Conservation (phyloP, 306 rosid genomes). For the Pyrus bretschneideri region DNA sequence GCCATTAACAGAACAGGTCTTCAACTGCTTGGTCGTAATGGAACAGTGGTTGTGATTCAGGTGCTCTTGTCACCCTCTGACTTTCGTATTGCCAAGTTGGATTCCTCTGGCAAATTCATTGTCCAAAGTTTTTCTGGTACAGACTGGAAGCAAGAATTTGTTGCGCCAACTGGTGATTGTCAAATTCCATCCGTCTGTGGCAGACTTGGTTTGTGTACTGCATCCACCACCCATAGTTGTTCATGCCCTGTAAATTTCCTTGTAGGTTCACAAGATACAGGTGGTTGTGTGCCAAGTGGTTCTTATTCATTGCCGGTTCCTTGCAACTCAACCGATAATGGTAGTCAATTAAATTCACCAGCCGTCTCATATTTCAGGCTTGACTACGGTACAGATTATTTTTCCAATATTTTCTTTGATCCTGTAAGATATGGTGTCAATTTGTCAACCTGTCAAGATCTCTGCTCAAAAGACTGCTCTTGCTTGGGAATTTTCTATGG, state of each 20-base stretch:
- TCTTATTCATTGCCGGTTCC: constrained; percentile 47
- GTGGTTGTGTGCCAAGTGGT: constrained; percentile 56
- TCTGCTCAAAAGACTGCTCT: constrained; percentile 66
- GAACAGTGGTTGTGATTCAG: constrained; percentile 36
- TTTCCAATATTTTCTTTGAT: constrained; percentile 37
- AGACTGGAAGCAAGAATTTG: constrained; percentile 46
- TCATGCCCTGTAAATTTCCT: constrained; percentile 67
- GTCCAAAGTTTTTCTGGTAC: constrained; percentile 50
- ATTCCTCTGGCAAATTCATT: constrained; percentile 41
- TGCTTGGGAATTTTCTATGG: constrained; percentile 66
- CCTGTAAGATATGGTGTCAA: constrained; percentile 37
- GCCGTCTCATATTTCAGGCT: constrained; percentile 44
- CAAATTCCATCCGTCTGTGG: constrained; percentile 66
- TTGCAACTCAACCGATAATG: constrained; percentile 34
- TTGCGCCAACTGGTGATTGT: constrained; percentile 54
- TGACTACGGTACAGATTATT: constrained; percentile 52
- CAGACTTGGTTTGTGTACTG: constrained; percentile 51
- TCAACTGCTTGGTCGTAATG: constrained; percentile 49
- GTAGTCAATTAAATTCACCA: constrained; percentile 33
- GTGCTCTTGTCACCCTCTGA: constrained; percentile 36
- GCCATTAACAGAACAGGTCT: constrained; percentile 50
- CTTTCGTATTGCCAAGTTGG: constrained; percentile 59
- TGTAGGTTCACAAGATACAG: constrained; percentile 25
- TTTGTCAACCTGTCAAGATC: constrained; percentile 46
- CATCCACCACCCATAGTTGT: constrained; percentile 42